Evolutionary conservation across 176 grass and related monocot species (phyloP), one percentile per base, ranked within the genome.

Genomic region (Miscanthus lutarioriparius): DNA sequence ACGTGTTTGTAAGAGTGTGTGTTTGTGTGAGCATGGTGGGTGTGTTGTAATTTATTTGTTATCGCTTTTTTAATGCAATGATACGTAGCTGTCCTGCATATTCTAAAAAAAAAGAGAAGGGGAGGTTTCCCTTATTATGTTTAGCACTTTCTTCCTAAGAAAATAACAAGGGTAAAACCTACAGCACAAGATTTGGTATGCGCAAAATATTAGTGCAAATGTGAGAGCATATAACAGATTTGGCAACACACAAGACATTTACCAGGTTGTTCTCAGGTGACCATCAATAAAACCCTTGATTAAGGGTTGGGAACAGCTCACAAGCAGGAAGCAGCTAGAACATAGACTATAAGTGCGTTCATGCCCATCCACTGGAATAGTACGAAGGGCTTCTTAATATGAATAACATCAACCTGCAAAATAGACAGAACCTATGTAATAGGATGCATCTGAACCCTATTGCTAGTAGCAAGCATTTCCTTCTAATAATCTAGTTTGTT

Each of bases 331-430:
- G 2, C 32, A 33, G 32, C 40, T 11, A 98, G 85, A 86, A 98
- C 69, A 64, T 87, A 98, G 70, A 93, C 91, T 82, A 93, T 81
- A 63, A 98, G 93, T 12, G 89, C 93, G 75, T 95, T 95, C 96
- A 98, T 93, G 76, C 91, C 89, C 89, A 93, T 92, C 93, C 93
- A 95, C 72, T 95, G 91, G 84, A 98, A 93, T 67, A 98, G 74
- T 62, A 95, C 72, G 25, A 98, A 92, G 59, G 93, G 83, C 51
- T 74, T 83, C 69, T 83, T 87, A 48, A 93, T 83, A 15, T 89
- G 81, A 49, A 78, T 35, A 26, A 92, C 76, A 90, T 95, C 96
- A 67, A 95, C 87, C 91, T 90, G 87, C 78, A 83, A 0, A 58
- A 58, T 19, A 90, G 54, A 84, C 36, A 11, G 6, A 81, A 17